A percentile compares a stretch with the other conserved stretches of the same genome.
Evolutionary conservation across 129 eudicot species (phyloP).

Genomic region (Sambucus nigra): DNA sequence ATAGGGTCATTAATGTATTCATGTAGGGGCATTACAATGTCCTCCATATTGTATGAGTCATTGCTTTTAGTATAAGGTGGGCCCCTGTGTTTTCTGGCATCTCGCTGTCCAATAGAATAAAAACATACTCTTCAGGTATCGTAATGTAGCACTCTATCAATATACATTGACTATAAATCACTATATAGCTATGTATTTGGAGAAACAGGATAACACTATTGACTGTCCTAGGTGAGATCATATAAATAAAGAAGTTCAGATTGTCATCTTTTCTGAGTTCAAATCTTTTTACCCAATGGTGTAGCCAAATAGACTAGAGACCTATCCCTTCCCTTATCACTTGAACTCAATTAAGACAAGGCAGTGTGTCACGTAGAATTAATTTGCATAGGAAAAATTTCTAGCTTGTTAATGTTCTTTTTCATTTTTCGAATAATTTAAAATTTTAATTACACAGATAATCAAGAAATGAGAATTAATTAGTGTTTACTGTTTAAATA

Average conservation of each 20-base stretch:
- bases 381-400: not conserved
- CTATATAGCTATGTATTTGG: not conserved
- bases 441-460: too few species aligned
- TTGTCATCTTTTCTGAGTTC: not conserved
- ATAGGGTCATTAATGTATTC: constrained; percentile 71
- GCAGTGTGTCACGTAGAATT: not conserved
- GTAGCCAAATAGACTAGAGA: not conserved
- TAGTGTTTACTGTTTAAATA: too few species aligned
- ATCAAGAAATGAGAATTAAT: too few species aligned
- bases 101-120: constrained; percentile 47
- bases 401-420: too few species aligned
- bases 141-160: not conserved
- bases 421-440: too few species aligned
- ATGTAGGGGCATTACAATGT: constrained; percentile 69
- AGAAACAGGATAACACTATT: not conserved
- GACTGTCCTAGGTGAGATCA: not conserved
- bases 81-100: constrained; percentile 42
- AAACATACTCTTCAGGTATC: not conserved
- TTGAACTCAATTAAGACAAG: not conserved
- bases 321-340: not conserved
- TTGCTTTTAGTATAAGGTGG: constrained; percentile 28
- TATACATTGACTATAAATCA: not conserved
- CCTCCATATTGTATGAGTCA: constrained; percentile 76
- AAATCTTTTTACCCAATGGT: not conserved
- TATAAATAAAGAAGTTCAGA: not conserved